These are phyloP conservation scores for Xylariaceae sp. DNA, from an alignment of 2,329 filamentous ascomycete genomes.

Conservation along the genomic window DNA sequence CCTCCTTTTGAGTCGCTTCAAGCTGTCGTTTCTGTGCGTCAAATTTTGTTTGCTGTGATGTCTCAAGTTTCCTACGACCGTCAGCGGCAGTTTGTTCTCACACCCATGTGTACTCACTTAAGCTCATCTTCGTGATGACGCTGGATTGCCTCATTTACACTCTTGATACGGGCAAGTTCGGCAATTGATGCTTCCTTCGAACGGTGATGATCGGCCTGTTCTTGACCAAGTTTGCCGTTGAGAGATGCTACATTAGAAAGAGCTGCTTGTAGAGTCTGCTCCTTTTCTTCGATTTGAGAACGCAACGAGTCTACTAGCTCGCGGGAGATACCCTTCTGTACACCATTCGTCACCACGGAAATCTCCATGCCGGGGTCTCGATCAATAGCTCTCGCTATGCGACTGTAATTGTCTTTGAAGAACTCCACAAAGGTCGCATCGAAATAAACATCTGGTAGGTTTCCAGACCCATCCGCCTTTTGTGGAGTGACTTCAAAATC, in stretches of 20 bases:
- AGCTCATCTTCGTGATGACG: conserved; percentile 72
- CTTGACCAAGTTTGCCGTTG: conserved; percentile 68
- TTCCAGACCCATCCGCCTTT: conserved; percentile 60
- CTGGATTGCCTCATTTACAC: conserved; percentile 74
- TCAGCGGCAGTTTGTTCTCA: conserved; percentile 19
- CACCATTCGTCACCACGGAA: conserved; percentile 76
- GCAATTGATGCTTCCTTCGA: conserved; percentile 64
- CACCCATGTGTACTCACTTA: conserved; percentile 47
- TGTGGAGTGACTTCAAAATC: conserved; percentile 90
- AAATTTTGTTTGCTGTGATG: conserved; percentile 53
- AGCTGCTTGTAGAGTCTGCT: conserved; percentile 56
- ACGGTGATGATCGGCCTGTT: conserved; percentile 74
- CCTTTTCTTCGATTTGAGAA: conserved; percentile 76
- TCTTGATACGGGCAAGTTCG: conserved; percentile 65
- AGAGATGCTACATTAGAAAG: conserved; percentile 55
- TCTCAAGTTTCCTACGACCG: conserved; percentile 48
- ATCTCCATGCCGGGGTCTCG: conserved; percentile 89
- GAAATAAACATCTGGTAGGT: conserved; percentile 82
- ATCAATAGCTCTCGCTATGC: conserved; percentile 83
- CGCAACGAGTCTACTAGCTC: conserved; percentile 89
- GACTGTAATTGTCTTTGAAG: conserved; percentile 93
- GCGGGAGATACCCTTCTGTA: conserved; percentile 90
- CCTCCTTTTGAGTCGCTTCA: conserved; percentile 35
- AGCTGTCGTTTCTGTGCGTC: conserved; percentile 47
- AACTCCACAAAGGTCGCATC: conserved; percentile 90